Evolutionary conservation across 1,284 basidiomycete species (phyloP), one percentile per base, ranked within the genome.

Genomic region (Megacollybia platyphylla): DNA sequence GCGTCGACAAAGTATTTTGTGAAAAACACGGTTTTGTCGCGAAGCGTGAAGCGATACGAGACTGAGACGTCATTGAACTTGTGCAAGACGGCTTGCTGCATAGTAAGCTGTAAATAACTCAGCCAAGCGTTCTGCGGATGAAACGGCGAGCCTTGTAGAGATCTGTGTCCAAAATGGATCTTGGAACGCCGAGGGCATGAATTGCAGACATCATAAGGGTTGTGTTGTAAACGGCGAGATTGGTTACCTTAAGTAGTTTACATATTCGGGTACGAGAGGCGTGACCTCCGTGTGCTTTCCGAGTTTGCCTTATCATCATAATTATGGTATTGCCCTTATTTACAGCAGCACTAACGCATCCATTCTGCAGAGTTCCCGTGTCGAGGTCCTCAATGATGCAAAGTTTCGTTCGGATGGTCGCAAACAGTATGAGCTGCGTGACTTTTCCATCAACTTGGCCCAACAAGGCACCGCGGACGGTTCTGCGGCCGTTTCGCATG

Each of bases 1-100:
- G 66, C 66, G 27, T 88, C 75, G 45, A 84, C 71, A 52, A 79
- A 81, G 50, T 69, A 61, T 27, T 73, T 70, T 31, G 80, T 79
- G 65, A 97, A 97, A 18, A 70, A 63, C 50, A 80, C 79, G 31
- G 74, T 62, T 35, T 69, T 67, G 48, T 82, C 76, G 40, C 94
- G 80, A 59, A 97, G 91, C 1, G 84, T 93, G 62, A 97, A 97
- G 37, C 71, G 73, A 63, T 93, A 90, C 1, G 74, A 74, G 7
- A 79, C 80, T 11, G 70, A 54, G 0, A 77, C 71, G 42, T 76
- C 60, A 2, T 85, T 84, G 53, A 91, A 96, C 53, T 86, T 78
- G n/a, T 76, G 70, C 44, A 85, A 57, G 8, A 97, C 81, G 0
- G 91, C 92, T 61, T 96, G 88, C 64, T 97, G 94, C 94, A 97